Base-by-base conservation (phyloP, 495 filamentous ascomycete species). In the Achaetomiella virescens region DNA sequence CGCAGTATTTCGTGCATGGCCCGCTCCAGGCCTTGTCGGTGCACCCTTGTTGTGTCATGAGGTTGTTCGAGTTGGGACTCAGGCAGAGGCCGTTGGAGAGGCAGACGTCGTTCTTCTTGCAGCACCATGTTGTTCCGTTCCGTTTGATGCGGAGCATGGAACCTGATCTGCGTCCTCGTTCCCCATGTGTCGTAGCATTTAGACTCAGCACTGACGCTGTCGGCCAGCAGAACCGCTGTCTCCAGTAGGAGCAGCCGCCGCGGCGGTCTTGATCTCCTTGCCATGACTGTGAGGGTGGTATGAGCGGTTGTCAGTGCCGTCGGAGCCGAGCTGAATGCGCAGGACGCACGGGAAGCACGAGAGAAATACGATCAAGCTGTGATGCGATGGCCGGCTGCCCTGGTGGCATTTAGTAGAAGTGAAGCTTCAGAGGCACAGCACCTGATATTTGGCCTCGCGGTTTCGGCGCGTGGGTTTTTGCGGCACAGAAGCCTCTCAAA, bases 41-140 rank as follows among this genome's bases (percentile, higher is more conserved):
- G 55, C 61, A 64, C 11, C 61, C 61, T 47, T 64, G 61, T 43
- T 64, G 61, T 8, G 61, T 63, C 61, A 64, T 64, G 46, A 64
- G 54, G 52, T 59, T 58, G 41, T 49, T 54, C 3, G 44, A 46
- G 3, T 33, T 46, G 37, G 61, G 46, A 24, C 58, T 55, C 24
- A 64, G 48, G 18, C 61, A 64, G 37, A 64, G 58, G 21, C 61
- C 61, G 38, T 64, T 64, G 27, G 61, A 61, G 22, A 64, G 58
- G 43, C 61, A 64, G 15, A 42, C 12, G 61, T 64, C 61, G 50
- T 18, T 33, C 48, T 47, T 55, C 25, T 40, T 52, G 58, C 61
- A 64, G 55, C 61, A 64, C 33, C 46, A 55, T 11, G 42, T 57
- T 35, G 35, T 27, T 9, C 22, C 33, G n/a, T 36, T 1, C 38